These are phyloP conservation scores for Daldinia childiae DNA, from an alignment of 495 filamentous ascomycete genomes.

Conservation along the genomic window DNA sequence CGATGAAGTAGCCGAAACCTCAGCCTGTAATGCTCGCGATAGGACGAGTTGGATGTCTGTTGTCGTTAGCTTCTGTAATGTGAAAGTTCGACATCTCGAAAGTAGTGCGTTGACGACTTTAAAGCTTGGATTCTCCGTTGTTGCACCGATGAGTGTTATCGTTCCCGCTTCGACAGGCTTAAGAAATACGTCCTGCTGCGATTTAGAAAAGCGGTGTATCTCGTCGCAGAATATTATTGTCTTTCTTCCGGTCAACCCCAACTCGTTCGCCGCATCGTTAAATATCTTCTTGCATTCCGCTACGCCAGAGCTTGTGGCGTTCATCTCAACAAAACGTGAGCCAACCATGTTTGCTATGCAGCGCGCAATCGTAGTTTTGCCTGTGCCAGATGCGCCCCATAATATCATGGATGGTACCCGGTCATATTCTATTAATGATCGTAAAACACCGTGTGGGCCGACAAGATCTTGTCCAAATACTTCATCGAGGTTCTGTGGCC, in stretches of 20 bases:
- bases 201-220: constrained; percentile 92
- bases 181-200: constrained; percentile 94
- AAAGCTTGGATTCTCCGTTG: constrained; percentile 96
- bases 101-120: constrained; percentile 90
- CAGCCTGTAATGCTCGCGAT: constrained; percentile 72
- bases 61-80: constrained; percentile 75
- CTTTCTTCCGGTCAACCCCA: constrained; percentile 82
- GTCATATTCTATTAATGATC: constrained; percentile 88
- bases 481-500: constrained; percentile 82
- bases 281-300: constrained; percentile 96
- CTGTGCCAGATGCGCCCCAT: constrained; percentile 91
- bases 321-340: constrained; percentile 93
- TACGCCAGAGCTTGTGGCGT: constrained; percentile 90
- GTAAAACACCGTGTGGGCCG: constrained; percentile 81
- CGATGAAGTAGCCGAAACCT: constrained; percentile 49
- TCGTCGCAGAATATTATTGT: constrained; percentile 99
- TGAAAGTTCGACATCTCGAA: constrained; percentile 90
- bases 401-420: constrained; percentile 93
- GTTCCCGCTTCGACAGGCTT: constrained; percentile 92
- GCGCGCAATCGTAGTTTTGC: constrained; percentile 97
- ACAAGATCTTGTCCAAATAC: constrained; percentile 93
- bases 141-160: constrained; percentile 92
- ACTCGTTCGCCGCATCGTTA: constrained; percentile 81
- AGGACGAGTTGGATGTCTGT: constrained; percentile 78
- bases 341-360: constrained; percentile 85